Evolutionary conservation across 2,329 filamentous ascomycete species (phyloP).

Genomic region (Rhynchosporium agropyri): DNA sequence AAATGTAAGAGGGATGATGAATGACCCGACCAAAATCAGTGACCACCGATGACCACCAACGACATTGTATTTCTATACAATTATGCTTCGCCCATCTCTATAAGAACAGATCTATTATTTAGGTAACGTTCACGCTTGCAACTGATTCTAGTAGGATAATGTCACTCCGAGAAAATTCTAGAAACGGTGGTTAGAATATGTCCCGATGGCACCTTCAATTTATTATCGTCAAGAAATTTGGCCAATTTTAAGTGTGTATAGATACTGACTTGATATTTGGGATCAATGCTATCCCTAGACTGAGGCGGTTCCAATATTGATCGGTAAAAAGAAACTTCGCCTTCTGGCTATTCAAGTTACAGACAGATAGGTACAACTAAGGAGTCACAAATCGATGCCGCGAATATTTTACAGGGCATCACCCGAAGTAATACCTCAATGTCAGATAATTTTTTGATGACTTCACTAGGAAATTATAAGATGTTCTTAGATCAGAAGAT

Average conservation of each 20-base stretch:
- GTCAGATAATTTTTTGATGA: no score
- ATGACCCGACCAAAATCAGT: slow-evolving; percentile 20
- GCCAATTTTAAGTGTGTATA: background rate
- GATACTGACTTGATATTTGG: slow-evolving; percentile 5
- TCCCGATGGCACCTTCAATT: background rate
- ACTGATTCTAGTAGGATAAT: slow-evolving; percentile 21
- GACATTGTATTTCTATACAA: background rate
- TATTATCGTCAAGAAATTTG: background rate
- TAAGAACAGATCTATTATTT: slow-evolving; percentile 8
- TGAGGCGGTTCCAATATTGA: no score
- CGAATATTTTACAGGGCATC: no score
- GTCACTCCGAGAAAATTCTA: slow-evolving; percentile 17
- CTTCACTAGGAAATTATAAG: no score
- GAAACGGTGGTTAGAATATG: slow-evolving; percentile 1
- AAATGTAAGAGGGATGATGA: slow-evolving; percentile 22
- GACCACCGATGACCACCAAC: slow-evolving; percentile 11
- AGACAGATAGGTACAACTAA: no score
- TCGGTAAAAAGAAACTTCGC: no score
- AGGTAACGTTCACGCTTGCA: slow-evolving; percentile 1
- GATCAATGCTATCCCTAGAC: background rate
- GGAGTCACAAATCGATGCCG: no score
- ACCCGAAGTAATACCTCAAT: no score
- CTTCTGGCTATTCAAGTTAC: no score
- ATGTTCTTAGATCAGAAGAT: no score
- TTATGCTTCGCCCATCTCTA: slow-evolving; percentile 5